Evolutionary conservation across 192 early-diverging fungal genomes (phyloP).

Genomic region (Backusella tarrabulga): DNA sequence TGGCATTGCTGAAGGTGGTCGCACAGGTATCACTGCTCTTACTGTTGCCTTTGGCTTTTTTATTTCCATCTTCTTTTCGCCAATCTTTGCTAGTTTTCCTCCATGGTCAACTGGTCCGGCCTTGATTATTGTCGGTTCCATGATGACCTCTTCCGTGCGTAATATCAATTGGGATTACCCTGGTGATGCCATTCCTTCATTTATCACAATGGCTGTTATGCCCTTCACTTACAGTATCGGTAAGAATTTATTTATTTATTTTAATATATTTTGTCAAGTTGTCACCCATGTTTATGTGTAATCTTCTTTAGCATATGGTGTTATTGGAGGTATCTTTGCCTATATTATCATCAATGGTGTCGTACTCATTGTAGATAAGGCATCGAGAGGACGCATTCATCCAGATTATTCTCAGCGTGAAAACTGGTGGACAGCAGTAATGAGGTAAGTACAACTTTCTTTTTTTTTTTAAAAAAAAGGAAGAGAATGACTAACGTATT

Average conservation of each 20-base stretch:
- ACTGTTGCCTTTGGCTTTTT: slow-evolving; percentile 68
- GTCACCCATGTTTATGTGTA: too few species aligned
- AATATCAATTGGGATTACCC: slow-evolving; percentile 80
- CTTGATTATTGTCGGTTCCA: slow-evolving; percentile 70
- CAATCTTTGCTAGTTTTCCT: slow-evolving; percentile 81
- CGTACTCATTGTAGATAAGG: slow-evolving; percentile 52
- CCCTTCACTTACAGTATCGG: slow-evolving; percentile 66
- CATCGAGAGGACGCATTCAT: slow-evolving; percentile 52
- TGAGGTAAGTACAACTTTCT: background rate
- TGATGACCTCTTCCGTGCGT: slow-evolving; percentile 72
- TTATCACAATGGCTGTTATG: slow-evolving; percentile 73
- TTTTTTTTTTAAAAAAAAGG: background rate
- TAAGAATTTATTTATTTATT: background rate
- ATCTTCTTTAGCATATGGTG: background rate
- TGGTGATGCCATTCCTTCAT: slow-evolving; percentile 74
- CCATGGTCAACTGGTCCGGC: slow-evolving; percentile 85
- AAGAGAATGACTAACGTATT: background rate
- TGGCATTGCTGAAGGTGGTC: slow-evolving; percentile 80
- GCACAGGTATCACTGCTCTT: slow-evolving; percentile 74
- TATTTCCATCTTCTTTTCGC: slow-evolving; percentile 77
- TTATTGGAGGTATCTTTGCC: slow-evolving; percentile 68
- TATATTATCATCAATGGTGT: slow-evolving; percentile 68
- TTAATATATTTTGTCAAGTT: background rate
- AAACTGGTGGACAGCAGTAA: slow-evolving; percentile 26
- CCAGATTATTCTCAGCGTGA: slow-evolving; percentile 30